Evolutionary conservation across 192 early-diverging fungal genomes (phyloP).

Genomic region (Coemansia sp.): DNA sequence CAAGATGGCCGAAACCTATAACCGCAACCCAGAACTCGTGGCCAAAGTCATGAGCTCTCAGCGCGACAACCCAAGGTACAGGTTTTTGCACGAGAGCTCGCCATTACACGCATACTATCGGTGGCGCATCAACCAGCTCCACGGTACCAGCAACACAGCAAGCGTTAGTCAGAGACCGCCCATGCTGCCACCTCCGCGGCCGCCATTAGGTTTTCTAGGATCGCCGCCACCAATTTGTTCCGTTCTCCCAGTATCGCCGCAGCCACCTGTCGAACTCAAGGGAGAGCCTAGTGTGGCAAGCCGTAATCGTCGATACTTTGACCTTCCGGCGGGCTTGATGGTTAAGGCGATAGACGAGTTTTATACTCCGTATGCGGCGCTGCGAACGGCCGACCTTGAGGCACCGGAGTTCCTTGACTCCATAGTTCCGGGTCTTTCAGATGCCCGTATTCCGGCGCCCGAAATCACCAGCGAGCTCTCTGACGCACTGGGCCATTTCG

Average conservation of each 20-base stretch:
- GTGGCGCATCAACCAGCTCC: constrained; percentile 12
- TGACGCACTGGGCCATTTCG: constrained; percentile 25
- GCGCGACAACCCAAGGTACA: constrained; percentile 23
- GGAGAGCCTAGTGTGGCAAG: not conserved
- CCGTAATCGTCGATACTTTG: constrained; percentile 12
- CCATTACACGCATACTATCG: constrained; percentile 26
- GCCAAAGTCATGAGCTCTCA: constrained; percentile 26
- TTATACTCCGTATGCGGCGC: constrained; percentile 15
- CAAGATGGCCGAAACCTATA: constrained; percentile 33
- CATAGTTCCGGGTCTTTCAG: constrained; percentile 12
- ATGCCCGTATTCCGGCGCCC: not conserved
- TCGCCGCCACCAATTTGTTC: not conserved
- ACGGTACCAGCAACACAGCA: not conserved
- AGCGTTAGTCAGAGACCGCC: constrained; percentile 1
- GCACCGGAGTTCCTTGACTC: constrained; percentile 24
- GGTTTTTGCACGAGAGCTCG: constrained; percentile 26
- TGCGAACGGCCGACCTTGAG: constrained; percentile 15
- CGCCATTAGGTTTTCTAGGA: not conserved
- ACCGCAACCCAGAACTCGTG: constrained; percentile 28
- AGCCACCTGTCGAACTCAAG: not conserved
- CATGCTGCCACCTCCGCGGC: not conserved
- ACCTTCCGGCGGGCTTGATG: constrained; percentile 40
- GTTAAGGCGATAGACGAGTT: constrained; percentile 7
- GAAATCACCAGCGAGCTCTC: constrained; percentile 14
- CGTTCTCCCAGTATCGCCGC: constrained; percentile 3